Conservation (phyloP, 331 rosid species). For the Malus hybrid region DNA sequence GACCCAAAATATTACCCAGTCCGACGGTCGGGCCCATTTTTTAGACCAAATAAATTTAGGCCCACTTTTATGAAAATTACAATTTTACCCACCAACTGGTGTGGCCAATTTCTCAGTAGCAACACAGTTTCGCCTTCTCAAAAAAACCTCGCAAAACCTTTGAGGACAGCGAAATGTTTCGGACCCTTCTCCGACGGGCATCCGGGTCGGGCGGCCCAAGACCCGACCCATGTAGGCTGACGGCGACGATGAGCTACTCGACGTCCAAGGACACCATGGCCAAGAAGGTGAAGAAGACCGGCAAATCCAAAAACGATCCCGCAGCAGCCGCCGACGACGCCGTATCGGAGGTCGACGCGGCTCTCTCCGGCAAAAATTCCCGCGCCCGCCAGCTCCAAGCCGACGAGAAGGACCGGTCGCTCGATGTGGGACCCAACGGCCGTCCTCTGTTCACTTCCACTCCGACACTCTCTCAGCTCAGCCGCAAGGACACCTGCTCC, state of each 20-base stretch:
- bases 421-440: conserved; percentile 63
- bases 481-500: conserved; percentile 38
- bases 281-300: neutral
- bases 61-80: neutral
- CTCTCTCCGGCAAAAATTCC: conserved; percentile 32
- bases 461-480: conserved; percentile 50
- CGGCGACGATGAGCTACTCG: conserved; percentile 24
- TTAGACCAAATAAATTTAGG: neutral
- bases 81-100: neutral
- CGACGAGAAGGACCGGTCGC: conserved; percentile 64
- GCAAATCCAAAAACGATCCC: conserved; percentile 28
- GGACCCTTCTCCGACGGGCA: conserved; percentile 33
- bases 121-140: neutral
- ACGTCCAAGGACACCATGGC: conserved; percentile 25
- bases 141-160: conserved; percentile 25
- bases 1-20: neutral
- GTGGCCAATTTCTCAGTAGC: neutral
- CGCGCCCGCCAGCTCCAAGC: conserved; percentile 61
- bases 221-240: conserved; percentile 16
- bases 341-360: conserved; percentile 26
- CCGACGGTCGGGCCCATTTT: neutral
- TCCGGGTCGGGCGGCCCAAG: conserved; percentile 20
- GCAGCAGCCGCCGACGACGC: conserved; percentile 24
- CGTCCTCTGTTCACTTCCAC: conserved; percentile 64
- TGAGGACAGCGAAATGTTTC: conserved; percentile 30